A percentile compares a stretch with the other conserved stretches of the same genome.
These are phyloP conservation scores for Aschersonia sp. DNA, from an alignment of 2,329 filamentous ascomycete species.

Conservation along the genomic window DNA sequence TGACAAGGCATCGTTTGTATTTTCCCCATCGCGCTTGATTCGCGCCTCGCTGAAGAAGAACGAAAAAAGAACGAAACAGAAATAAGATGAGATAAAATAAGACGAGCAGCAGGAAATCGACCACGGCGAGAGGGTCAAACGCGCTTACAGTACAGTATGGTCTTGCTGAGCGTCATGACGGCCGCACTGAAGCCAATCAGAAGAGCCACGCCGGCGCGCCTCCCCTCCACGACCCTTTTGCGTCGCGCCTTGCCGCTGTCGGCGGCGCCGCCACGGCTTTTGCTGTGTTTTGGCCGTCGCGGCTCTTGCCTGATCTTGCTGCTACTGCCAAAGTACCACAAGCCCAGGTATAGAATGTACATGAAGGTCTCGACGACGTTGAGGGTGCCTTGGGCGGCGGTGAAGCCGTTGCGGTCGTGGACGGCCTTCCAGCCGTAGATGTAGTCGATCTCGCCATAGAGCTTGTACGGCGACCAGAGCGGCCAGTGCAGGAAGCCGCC, in stretches of 20 bases:
- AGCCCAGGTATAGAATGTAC: constrained; percentile 42
- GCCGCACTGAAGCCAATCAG: constrained; percentile 36
- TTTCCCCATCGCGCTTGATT: too few species aligned
- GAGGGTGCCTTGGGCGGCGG: constrained; percentile 54
- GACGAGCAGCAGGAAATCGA: too few species aligned
- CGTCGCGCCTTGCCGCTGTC: too few species aligned
- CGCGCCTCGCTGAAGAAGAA: background rate
- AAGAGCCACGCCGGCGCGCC: constrained; percentile 27
- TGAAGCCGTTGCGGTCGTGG: constrained; percentile 57
- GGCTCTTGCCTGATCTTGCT: constrained; percentile 2
- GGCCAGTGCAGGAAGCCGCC: constrained; percentile 59
- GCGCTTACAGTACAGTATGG: constrained; percentile 41
- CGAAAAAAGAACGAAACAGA: background rate
- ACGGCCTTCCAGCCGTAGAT: constrained; percentile 69
- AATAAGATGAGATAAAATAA: too few species aligned
- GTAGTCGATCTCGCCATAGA: constrained; percentile 69
- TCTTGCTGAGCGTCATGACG: constrained; percentile 49
- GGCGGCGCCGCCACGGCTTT: too few species aligned
- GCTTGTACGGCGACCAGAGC: constrained; percentile 61
- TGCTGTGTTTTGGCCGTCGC: too few species aligned
- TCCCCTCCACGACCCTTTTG: constrained; percentile 21
- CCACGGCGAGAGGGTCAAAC: background rate
- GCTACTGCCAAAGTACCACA: constrained; percentile 15
- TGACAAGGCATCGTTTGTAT: background rate
- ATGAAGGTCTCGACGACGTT: constrained; percentile 54